A percentile compares a stretch with the other conserved stretches of the same genome.
Evolutionary conservation across 306 rosid species (phyloP).

Genomic region (Macrotyloma uniflorum): DNA sequence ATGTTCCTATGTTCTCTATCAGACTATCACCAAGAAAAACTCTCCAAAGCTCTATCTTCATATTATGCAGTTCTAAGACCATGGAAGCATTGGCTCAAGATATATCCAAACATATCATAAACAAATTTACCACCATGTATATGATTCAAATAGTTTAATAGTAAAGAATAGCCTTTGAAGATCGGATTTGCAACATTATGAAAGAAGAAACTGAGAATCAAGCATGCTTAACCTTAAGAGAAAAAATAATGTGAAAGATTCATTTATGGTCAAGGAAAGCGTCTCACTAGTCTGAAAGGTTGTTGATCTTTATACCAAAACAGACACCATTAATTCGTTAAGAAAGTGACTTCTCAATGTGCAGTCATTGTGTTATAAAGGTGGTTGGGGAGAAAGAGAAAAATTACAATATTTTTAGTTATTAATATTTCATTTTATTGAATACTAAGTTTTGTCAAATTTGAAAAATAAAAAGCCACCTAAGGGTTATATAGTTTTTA

Average conservation of each 20-base stretch:
- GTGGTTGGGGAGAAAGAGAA: no score
- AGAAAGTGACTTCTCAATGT: conserved; percentile 2
- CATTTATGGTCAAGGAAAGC: conserved; percentile 28
- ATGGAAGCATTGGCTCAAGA: background rate
- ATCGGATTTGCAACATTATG: background rate
- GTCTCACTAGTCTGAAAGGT: background rate
- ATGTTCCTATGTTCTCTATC: no score
- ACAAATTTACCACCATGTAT: background rate
- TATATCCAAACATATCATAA: background rate
- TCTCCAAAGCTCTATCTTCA: no score
- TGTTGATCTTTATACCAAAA: background rate
- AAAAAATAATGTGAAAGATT: conserved; percentile 10
- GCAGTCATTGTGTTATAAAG: no score
- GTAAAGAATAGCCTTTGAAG: background rate
- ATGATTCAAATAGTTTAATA: background rate
- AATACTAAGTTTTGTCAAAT: no score
- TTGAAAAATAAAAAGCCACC: no score
- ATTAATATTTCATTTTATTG: no score
- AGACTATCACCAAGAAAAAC: no score
- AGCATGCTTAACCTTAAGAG: background rate
- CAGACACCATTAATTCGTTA: background rate
- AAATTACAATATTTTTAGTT: no score
- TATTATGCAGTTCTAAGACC: no score
- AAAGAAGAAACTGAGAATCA: background rate
- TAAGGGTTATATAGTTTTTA: no score